Evolutionary conservation across 2,329 filamentous ascomycete genomes (phyloP).

Genomic region (Diaporthe ilicicola): DNA sequence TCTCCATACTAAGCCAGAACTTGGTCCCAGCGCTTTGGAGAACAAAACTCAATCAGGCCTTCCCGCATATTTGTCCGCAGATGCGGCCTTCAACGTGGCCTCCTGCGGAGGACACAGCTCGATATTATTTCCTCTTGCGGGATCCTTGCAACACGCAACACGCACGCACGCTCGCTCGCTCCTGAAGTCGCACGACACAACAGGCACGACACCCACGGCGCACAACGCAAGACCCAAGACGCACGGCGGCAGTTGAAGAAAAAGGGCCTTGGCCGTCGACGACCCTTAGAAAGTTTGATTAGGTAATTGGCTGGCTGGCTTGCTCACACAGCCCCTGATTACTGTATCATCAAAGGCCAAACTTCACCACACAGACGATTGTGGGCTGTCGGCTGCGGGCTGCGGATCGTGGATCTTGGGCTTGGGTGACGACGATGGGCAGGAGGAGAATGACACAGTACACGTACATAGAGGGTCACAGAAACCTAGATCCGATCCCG

Average conservation of each 20-base stretch:
- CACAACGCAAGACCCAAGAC: neutral
- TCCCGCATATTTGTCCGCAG: constrained; percentile 18
- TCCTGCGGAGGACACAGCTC: constrained; percentile 15
- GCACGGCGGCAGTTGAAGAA: constrained; percentile 6
- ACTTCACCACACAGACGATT: constrained; percentile 7
- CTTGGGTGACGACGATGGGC: neutral
- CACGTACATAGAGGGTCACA: neutral
- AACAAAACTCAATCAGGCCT: constrained; percentile 22
- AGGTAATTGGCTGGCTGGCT: neutral
- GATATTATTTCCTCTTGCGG: constrained; percentile 20
- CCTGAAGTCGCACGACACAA: too few relatives aligned
- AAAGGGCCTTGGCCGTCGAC: neutral
- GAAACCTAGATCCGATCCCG: constrained; percentile 24
- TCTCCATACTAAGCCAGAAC: too few relatives aligned
- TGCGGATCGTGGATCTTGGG: neutral
- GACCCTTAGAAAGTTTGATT: neutral
- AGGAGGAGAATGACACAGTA: neutral
- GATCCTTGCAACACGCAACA: neutral
- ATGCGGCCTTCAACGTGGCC: constrained; percentile 15
- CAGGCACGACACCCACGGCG: too few relatives aligned
- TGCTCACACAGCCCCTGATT: constrained; percentile 17
- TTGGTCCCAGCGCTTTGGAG: constrained; percentile 16
- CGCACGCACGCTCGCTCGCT: neutral
- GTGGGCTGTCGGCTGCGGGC: neutral
- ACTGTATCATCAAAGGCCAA: neutral